Conservation (phyloP, 2,329 filamentous ascomycete species). For the Moelleriella libera region DNA sequence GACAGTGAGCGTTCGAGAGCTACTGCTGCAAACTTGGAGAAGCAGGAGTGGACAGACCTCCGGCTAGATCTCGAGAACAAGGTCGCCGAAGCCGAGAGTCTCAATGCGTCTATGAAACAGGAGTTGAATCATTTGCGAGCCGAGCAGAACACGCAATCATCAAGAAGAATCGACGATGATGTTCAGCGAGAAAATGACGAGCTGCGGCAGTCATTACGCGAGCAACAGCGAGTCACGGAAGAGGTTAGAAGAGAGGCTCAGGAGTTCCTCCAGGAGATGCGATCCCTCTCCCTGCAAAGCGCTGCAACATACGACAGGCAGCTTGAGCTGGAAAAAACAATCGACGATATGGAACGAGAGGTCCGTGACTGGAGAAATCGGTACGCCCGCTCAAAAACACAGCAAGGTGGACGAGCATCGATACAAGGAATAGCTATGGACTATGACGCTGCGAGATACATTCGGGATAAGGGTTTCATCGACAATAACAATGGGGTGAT, state of each 20-base stretch:
- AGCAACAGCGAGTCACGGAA: conserved; percentile 73
- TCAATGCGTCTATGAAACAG: conserved; percentile 67
- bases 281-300: conserved; percentile 66
- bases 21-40: conserved; percentile 43
- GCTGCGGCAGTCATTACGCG: conserved; percentile 46
- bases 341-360: conserved; percentile 67
- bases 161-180: conserved; percentile 31
- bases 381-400: conserved; percentile 78
- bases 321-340: conserved; percentile 59
- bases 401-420: conserved; percentile 66
- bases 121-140: conserved; percentile 63
- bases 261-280: conserved; percentile 80
- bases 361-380: conserved; percentile 82
- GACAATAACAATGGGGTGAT: conserved; percentile 58
- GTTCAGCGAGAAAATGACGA: conserved; percentile 56
- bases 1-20: conserved; percentile 42
- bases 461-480: conserved; percentile 52
- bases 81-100: conserved; percentile 55
- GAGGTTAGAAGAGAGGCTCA: conserved; percentile 77
- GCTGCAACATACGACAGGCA: conserved; percentile 69
- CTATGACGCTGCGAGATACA: conserved; percentile 53
- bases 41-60: conserved; percentile 55
- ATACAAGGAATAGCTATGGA: conserved; percentile 60
- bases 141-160: conserved; percentile 22
- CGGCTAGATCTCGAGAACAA: conserved; percentile 57